phyloP scores from a whole-genome alignment of 2,329 filamentous ascomycete genomes.

The Coleophoma cylindrospora region DNA sequence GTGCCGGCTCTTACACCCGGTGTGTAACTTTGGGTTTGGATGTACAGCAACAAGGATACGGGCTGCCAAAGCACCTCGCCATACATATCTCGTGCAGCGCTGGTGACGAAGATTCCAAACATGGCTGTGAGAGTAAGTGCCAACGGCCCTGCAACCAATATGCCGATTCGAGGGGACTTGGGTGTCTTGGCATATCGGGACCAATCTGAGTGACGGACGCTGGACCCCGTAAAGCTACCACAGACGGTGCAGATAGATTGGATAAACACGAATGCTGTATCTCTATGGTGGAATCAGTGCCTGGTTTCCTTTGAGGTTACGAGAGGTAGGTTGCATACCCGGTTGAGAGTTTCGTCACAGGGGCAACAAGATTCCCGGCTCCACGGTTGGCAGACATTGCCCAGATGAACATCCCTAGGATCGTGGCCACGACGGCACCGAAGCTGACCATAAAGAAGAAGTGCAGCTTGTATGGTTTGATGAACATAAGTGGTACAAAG shows the following conservation, averaged over 20 bases:
- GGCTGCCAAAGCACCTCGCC: background rate
- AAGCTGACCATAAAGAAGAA: background rate
- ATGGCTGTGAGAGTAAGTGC: background rate
- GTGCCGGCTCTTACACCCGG: background rate
- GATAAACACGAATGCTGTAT: background rate
- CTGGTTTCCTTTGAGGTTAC: background rate
- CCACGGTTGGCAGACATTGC: background rate
- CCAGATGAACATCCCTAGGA: background rate
- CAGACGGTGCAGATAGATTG: background rate
- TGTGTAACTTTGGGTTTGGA: background rate
- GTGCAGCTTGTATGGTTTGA: background rate
- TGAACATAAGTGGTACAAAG: background rate
- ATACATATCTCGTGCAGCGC: background rate
- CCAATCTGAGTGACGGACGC: background rate
- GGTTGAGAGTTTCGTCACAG: background rate
- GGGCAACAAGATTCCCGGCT: background rate
- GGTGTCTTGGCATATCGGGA: constrained; percentile 5
- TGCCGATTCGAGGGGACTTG: constrained; percentile 9
- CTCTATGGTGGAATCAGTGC: background rate
- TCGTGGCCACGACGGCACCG: background rate
- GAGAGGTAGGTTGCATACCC: background rate
- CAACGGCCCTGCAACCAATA: constrained; percentile 1
- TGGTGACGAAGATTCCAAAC: constrained; percentile 1
- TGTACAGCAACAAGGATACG: background rate
- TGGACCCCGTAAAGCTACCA: background rate